phyloP scores from a whole-genome alignment of 345 rosid genomes.

The Carallia pectinifolia region DNA sequence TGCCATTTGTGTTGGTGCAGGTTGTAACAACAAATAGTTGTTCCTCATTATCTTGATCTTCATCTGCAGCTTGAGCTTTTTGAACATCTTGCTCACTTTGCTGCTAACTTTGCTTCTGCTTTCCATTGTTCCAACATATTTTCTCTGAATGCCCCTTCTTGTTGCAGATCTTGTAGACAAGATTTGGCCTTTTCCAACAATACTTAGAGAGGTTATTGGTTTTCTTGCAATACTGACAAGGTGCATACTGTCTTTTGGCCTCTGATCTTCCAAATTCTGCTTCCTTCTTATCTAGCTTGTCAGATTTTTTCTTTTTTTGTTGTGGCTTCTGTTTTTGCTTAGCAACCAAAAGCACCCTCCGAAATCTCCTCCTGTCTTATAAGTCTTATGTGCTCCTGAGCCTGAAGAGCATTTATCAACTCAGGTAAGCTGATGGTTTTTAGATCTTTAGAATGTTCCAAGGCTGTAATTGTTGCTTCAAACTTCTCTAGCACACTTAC shows the following conservation, averaged over 20 bases:
- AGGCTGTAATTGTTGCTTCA: neutral
- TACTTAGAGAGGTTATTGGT: neutral
- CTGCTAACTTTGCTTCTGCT: neutral
- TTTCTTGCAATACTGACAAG: conserved; percentile 6
- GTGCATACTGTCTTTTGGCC: neutral
- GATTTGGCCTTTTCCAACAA: conserved; percentile 13
- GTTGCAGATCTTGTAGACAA: neutral
- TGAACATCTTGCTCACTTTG: neutral
- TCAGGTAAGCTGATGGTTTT: neutral
- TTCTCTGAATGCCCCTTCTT: neutral
- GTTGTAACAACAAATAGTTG: neutral
- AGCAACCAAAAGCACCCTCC: neutral
- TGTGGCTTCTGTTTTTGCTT: neutral
- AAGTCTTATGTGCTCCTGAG: neutral
- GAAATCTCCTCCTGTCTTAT: neutral
- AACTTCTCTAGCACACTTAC: neutral
- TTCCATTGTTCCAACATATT: neutral
- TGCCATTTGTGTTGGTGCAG: neutral
- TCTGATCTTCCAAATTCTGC: neutral
- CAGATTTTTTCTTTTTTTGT: neutral
- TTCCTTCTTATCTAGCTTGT: neutral
- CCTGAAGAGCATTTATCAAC: neutral
- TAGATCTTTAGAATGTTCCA: neutral
- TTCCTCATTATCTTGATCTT: neutral
- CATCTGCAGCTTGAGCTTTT: neutral